phyloP scores from a whole-genome alignment of 2,329 filamentous ascomycete species.

The Aspergillus sp. region DNA sequence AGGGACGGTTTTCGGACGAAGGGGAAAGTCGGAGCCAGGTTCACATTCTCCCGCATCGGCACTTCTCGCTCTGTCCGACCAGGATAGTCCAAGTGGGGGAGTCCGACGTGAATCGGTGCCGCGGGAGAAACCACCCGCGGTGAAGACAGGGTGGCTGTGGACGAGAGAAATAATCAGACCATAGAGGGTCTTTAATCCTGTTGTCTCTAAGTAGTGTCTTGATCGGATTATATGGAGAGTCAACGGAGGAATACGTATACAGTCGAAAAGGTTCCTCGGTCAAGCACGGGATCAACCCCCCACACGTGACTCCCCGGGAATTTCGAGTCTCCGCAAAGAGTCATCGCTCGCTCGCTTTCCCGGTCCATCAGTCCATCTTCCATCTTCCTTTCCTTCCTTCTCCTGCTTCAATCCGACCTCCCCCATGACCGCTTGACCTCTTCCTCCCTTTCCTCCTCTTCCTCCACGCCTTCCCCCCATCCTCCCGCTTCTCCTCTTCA shows the following conservation, averaged over 20 bases:
- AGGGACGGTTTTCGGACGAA: conserved; percentile 24
- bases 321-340: conserved; percentile 24
- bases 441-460: background rate
- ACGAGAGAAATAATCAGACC: background rate
- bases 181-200: background rate
- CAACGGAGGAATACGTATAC: background rate
- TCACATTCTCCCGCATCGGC: conserved; percentile 15
- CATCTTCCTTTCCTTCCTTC: conserved; percentile 9
- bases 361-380: background rate
- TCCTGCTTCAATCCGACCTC: background rate
- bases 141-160: background rate
- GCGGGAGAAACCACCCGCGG: background rate
- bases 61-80: conserved; percentile 6
- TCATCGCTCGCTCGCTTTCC: conserved; percentile 5
- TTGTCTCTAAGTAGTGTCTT: background rate
- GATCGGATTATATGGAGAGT: background rate
- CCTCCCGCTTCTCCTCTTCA: background rate
- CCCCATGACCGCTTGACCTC: background rate
- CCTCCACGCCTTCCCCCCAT: background rate
- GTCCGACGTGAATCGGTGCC: conserved; percentile 1
- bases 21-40: conserved; percentile 27
- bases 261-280: conserved; percentile 16
- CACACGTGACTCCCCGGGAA: conserved; percentile 26
- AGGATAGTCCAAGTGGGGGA: conserved; percentile 1
- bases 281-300: conserved; percentile 20